Evolutionary conservation across 2,329 filamentous ascomycete genomes (phyloP).

Genomic region (Parastagonospora avenae): DNA sequence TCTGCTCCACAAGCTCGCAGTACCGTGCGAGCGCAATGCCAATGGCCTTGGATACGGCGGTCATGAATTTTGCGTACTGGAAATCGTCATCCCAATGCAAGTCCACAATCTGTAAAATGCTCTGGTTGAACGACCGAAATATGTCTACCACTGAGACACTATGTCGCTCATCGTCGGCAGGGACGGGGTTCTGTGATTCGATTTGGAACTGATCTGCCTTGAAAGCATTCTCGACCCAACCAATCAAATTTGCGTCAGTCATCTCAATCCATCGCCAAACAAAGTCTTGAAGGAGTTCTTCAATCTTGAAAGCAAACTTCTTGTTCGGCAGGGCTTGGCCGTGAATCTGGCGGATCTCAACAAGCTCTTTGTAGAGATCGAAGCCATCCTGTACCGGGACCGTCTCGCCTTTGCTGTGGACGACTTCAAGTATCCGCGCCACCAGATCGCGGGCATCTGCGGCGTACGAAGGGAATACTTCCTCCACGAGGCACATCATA

Average conservation of each 20-base stretch:
- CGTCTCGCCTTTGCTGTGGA: conserved; percentile 71
- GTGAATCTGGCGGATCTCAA: conserved; percentile 83
- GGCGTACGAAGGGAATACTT: conserved; percentile 87
- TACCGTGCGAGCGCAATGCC: conserved; percentile 83
- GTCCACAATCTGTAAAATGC: conserved; percentile 81
- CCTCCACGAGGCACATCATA: conserved; percentile 75
- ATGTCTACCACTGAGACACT: conserved; percentile 93
- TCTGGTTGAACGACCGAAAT: conserved; percentile 92
- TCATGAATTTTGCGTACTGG: conserved; percentile 97
- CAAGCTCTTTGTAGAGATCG: conserved; percentile 86
- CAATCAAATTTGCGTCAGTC: conserved; percentile 78
- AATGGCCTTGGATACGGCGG: conserved; percentile 82
- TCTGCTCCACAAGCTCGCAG: conserved; percentile 86
- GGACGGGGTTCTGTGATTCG: conserved; percentile 66
- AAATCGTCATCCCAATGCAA: conserved; percentile 93
- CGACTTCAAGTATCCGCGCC: conserved; percentile 75
- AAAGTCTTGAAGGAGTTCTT: conserved; percentile 84
- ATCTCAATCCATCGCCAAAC: conserved; percentile 93
- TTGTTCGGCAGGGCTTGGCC: conserved; percentile 70
- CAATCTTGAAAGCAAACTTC: conserved; percentile 85
- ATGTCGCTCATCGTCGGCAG: conserved; percentile 82
- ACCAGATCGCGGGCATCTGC: conserved; percentile 87
- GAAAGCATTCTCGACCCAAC: conserved; percentile 87
- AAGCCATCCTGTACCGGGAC: conserved; percentile 92
- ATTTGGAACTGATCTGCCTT: conserved; percentile 88